These are phyloP conservation scores for Candida krabiensis DNA, from an alignment of 805 yeast species.

Conservation along the genomic window DNA sequence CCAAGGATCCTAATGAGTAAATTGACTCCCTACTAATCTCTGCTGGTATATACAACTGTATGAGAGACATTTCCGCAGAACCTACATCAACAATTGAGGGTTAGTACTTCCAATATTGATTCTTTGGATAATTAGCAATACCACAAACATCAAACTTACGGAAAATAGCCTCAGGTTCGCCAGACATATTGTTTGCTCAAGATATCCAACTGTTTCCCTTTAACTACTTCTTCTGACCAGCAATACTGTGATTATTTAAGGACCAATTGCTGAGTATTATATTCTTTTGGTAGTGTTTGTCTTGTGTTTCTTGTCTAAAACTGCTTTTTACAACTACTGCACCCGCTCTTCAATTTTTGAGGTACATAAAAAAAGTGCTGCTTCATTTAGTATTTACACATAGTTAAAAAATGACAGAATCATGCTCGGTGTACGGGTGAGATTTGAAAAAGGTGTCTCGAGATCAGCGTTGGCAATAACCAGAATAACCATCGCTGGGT, in stretches of 20 bases:
- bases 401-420: too few species aligned
- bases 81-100: slow-evolving; percentile 31
- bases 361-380: neutral
- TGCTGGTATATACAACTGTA: slow-evolving; percentile 87
- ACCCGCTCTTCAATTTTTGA: neutral
- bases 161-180: slow-evolving; percentile 30
- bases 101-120: slow-evolving; percentile 2
- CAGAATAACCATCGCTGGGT: too few species aligned
- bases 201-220: neutral
- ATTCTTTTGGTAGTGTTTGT: neutral
- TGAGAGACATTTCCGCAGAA: slow-evolving; percentile 96
- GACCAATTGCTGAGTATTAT: neutral
- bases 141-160: slow-evolving; percentile 21
- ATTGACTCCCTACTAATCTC: slow-evolving; percentile 87
- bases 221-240: neutral
- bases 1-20: slow-evolving; percentile 82
- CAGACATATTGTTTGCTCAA: slow-evolving; percentile 1
- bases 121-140: neutral
- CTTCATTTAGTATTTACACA: neutral
- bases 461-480: too few species aligned
- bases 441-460: too few species aligned
- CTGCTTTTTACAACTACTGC: neutral
- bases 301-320: neutral
- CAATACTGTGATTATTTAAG: neutral
- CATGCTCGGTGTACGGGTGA: too few species aligned